Conservation (phyloP, 1,284 basidiomycete genomes). For the Moesziomyces antarcticus region DNA sequence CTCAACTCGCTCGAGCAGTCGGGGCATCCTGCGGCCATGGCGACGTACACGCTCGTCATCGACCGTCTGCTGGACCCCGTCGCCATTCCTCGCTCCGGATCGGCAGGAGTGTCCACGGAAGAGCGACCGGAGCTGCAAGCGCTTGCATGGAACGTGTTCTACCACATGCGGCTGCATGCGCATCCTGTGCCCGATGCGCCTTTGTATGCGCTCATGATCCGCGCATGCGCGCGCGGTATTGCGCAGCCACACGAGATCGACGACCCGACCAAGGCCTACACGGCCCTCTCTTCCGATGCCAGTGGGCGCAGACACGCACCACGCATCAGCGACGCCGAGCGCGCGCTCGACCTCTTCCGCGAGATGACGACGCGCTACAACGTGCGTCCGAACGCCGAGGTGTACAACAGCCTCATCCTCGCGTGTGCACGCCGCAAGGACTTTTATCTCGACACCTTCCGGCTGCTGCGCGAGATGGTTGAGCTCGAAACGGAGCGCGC, state of each 20-base stretch:
- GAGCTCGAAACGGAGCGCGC: conserved; percentile 79
- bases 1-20: conserved; percentile 45
- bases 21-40: conserved; percentile 53
- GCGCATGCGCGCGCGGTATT: conserved; percentile 77
- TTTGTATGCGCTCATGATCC: conserved; percentile 88
- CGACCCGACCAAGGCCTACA: conserved; percentile 8
- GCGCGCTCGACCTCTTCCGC: conserved; percentile 89
- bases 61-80: conserved; percentile 40
- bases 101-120: conserved; percentile 12
- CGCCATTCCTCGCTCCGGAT: background rate
- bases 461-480: conserved; percentile 73
- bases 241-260: conserved; percentile 68
- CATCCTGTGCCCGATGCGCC: conserved; percentile 81
- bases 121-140: conserved; percentile 39
- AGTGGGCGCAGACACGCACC: background rate
- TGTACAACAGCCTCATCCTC: conserved; percentile 85
- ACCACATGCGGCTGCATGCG: conserved; percentile 94
- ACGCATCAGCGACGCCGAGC: conserved; percentile 78
- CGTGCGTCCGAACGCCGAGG: conserved; percentile 75
- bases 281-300: background rate
- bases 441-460: conserved; percentile 66
- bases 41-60: conserved; percentile 61
- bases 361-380: conserved; percentile 82
- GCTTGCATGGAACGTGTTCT: conserved; percentile 82
- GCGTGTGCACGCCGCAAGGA: conserved; percentile 73